Base-by-base conservation (phyloP, 805 yeast species). In the Priceomyces haplophilus region DNA sequence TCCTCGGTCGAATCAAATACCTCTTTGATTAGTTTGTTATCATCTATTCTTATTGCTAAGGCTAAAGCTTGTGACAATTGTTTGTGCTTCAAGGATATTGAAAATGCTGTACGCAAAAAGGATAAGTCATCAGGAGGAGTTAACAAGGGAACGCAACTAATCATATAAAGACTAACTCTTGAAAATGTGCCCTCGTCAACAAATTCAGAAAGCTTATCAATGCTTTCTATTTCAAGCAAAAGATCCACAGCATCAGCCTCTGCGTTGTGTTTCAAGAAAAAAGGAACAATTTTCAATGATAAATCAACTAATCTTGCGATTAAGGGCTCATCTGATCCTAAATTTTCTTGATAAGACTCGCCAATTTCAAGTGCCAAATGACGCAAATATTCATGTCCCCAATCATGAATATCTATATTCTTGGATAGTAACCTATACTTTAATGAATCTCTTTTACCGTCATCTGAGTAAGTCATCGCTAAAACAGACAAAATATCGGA, bases 311-410 rank as follows among this genome's bases (percentile, higher is more conserved):
- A 71, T 33, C 75, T 72, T 7, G 55, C 53, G 23, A 62, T 61
- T 29, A 57, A 50, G 4, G 44, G 59, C 41, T 69, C 74, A 37
- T 68, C 67, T 3, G 52, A 38, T 12, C 73, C 73, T 46, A 59
- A 47, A 48, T 60, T 51, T 47, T 76, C 82, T 52, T 80, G 83
- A 63, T 81, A 86, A 41, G 85, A 86, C 58, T 85, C 91, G 46
- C 99, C 98, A 54, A 93, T 88, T 67, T 93, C 97, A 47, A 93
- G 71, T 2, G 99, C 95, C 56, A 93, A 75, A 67, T 93, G 98
- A 60, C 99, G 89, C 56, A 91, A 80, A 62, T 93, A 93, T 67
- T 93, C 99, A 62, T 93, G 98, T 35, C 99, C 99, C 99, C 99
- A 93, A 55, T 82, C 85, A 40, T 83, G 82, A 47, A 86, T 76